Evolutionary conservation across 2,329 filamentous ascomycete species (phyloP).

Genomic region (Penicillium capsulatum): DNA sequence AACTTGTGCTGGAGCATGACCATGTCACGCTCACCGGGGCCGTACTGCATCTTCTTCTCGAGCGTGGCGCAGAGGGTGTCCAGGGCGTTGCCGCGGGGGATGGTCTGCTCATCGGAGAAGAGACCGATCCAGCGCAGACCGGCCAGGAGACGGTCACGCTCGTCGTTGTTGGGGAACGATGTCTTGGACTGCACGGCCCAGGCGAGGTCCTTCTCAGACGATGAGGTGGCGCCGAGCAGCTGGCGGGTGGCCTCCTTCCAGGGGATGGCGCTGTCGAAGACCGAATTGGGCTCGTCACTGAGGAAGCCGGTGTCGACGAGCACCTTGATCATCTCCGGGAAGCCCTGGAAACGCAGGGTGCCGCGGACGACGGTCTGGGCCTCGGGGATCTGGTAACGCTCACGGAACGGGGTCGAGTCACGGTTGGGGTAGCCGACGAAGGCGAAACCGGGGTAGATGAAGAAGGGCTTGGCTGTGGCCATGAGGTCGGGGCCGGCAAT

Average conservation of each 20-base stretch:
- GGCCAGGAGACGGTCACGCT: conserved; percentile 65
- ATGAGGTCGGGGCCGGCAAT: conserved; percentile 66
- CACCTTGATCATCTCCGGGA: conserved; percentile 83
- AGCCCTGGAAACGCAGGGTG: conserved; percentile 81
- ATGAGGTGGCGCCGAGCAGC: conserved; percentile 66
- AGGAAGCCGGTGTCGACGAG: conserved; percentile 91
- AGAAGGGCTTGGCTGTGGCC: conserved; percentile 82
- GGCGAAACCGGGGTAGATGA: conserved; percentile 77
- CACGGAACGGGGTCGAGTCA: conserved; percentile 80
- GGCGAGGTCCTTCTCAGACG: conserved; percentile 64
- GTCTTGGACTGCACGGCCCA: conserved; percentile 72
- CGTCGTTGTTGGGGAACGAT: conserved; percentile 62
- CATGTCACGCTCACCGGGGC: conserved; percentile 75
- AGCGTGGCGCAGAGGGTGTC: conserved; percentile 88
- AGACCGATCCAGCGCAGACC: conserved; percentile 68
- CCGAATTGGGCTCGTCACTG: conserved; percentile 61
- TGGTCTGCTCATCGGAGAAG: conserved; percentile 66
- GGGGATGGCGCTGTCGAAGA: conserved; percentile 62
- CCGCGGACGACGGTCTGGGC: conserved; percentile 80
- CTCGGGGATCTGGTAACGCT: conserved; percentile 89
- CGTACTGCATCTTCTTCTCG: conserved; percentile 88
- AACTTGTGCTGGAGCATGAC: conserved; percentile 65
- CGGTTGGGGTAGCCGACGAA: conserved; percentile 93
- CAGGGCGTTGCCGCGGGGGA: conserved; percentile 70
- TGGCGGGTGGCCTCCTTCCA: conserved; percentile 85